Percentiles rank a stretch among this genome's conserved stretches.
Evolutionary conservation across 306 rosid genomes (phyloP).

Genomic region (Rubus idaeus): DNA sequence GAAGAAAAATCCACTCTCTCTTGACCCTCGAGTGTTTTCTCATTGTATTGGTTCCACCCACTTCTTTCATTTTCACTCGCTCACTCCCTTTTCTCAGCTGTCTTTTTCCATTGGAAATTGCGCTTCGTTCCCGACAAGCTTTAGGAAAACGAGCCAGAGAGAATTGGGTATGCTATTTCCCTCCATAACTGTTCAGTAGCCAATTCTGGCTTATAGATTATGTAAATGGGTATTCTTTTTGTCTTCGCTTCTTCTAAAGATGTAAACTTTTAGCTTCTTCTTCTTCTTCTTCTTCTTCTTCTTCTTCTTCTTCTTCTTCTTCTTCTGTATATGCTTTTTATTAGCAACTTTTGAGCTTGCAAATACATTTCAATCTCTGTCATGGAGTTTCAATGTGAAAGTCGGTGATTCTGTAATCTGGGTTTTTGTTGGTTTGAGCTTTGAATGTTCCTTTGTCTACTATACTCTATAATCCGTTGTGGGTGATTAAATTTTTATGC

Average conservation of each 20-base stretch:
- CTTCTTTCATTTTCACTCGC: constrained; percentile 23
- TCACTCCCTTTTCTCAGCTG: constrained; percentile 22
- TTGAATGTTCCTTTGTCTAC: constrained; percentile 10
- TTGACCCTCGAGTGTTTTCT: too few relatives aligned
- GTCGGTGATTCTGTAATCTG: constrained; percentile 27
- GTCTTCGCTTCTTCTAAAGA: constrained; percentile 1
- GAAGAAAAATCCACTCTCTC: too few relatives aligned
- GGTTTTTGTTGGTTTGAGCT: constrained; percentile 33
- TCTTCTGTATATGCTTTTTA: background rate
- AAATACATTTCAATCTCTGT: constrained; percentile 6
- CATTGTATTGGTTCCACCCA: constrained; percentile 24
- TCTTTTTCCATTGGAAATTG: constrained; percentile 25
- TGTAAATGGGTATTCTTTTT: constrained; percentile 15
- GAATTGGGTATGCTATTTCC: constrained; percentile 18
- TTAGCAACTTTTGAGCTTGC: constrained; percentile 15
- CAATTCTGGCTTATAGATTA: background rate
- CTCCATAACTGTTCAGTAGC: constrained; percentile 3
- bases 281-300: constrained; percentile 5
- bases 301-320: constrained; percentile 16
- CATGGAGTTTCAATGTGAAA: background rate
- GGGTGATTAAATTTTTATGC: background rate
- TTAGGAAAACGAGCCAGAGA: constrained; percentile 16
- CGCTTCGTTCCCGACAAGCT: constrained; percentile 37
- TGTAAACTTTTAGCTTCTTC: constrained; percentile 15
- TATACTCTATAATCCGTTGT: background rate